Conservation (phyloP, 2,329 filamentous ascomycete genomes). For the Neonectria punicea region DNA sequence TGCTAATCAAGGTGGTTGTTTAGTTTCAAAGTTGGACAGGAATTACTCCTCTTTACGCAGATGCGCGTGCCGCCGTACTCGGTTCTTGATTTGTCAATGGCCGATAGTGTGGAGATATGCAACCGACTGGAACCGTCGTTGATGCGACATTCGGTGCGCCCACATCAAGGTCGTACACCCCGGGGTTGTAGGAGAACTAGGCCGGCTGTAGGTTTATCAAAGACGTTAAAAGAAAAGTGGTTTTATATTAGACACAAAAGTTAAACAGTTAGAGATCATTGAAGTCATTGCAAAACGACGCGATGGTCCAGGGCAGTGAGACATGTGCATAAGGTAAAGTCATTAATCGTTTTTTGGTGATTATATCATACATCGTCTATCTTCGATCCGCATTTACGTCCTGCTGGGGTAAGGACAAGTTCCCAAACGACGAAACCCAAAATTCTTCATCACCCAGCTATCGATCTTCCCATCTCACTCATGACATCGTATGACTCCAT, state of each 20-base stretch:
- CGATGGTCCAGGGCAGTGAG: background rate
- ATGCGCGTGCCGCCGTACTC: conserved; percentile 72
- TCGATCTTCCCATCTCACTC: conserved; percentile 22
- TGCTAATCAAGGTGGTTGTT: conserved; percentile 30
- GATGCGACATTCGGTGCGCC: background rate
- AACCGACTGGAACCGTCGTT: background rate
- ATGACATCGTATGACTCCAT: conserved; percentile 31
- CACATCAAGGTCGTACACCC: background rate
- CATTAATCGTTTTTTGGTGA: conserved; percentile 25
- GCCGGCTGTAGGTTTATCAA: background rate
- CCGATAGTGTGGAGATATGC: conserved; percentile 8
- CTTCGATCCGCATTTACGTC: conserved; percentile 8
- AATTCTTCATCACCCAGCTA: conserved; percentile 9
- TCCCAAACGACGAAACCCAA: conserved; percentile 3
- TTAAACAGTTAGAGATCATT: too few relatives aligned
- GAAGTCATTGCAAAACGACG: too few relatives aligned
- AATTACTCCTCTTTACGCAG: conserved; percentile 76
- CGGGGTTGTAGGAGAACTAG: too few relatives aligned
- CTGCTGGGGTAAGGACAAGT: conserved; percentile 4
- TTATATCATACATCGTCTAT: conserved; percentile 40
- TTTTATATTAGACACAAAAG: background rate
- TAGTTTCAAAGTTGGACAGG: conserved; percentile 88
- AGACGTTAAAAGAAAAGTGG: background rate
- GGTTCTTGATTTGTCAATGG: conserved; percentile 38
- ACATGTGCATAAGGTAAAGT: background rate